Evolutionary conservation across 2,329 filamentous ascomycete genomes (phyloP).

Genomic region (Sporothrix inflata): DNA sequence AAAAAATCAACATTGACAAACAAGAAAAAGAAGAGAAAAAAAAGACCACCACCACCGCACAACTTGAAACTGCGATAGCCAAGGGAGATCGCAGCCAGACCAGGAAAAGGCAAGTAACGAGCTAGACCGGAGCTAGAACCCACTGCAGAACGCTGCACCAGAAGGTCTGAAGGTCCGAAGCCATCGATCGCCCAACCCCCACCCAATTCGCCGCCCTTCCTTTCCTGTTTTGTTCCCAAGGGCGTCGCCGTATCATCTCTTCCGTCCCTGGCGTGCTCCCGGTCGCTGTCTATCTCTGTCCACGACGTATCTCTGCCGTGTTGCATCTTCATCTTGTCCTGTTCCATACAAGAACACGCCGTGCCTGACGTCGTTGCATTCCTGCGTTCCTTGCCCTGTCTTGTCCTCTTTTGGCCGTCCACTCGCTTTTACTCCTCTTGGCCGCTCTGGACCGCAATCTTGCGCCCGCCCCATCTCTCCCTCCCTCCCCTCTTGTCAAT

Average conservation of each 20-base stretch:
- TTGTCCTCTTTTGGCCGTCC: slow-evolving; percentile 2
- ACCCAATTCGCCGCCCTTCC: neutral
- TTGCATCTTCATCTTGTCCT: neutral
- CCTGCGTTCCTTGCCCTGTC: neutral
- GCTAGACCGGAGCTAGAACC: slow-evolving; percentile 9
- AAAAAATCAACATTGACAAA: no score
- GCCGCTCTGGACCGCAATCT: neutral
- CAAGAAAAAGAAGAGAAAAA: no score
- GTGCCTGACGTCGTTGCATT: slow-evolving; percentile 4
- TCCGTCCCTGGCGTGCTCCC: slow-evolving; percentile 13
- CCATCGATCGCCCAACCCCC: neutral
- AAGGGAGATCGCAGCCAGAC: neutral
- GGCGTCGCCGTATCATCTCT: slow-evolving; percentile 13
- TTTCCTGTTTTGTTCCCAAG: slow-evolving; percentile 11
- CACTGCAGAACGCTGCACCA: neutral
- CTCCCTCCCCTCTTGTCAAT: neutral
- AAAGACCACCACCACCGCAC: neutral
- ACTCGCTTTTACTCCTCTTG: slow-evolving; percentile 3
- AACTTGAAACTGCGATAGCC: slow-evolving; percentile 12
- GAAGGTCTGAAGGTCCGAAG: neutral
- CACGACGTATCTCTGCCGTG: neutral
- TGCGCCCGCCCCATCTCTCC: slow-evolving; percentile 16
- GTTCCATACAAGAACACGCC: neutral
- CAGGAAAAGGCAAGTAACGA: slow-evolving; percentile 8
- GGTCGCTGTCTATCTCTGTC: neutral